Base-by-base conservation (phyloP, 805 yeast genomes). In the Danielia reshetovae region DNA sequence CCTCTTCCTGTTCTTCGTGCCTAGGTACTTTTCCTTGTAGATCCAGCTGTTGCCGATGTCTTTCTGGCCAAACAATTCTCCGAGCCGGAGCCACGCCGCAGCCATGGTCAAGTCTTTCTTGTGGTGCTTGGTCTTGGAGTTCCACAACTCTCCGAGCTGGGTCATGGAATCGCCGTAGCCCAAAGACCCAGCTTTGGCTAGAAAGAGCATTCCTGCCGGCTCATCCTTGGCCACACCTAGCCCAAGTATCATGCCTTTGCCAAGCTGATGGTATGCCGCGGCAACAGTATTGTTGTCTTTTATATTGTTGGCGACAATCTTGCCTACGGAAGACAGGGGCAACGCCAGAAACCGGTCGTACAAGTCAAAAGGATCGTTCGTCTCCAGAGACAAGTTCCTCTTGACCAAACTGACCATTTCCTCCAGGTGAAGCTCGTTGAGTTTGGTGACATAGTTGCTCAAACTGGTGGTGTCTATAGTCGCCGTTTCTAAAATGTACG, bases 11-110 rank as follows among this genome's bases (percentile, higher is more conserved):
- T 36, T 39, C 32, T 35, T 38, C 27, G 26, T 43, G 21, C 35
- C 41, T 40, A 40, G 54, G 49, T 83, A 82, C 61, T 81, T 82
- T 30, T 75, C 77, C 55, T 80, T 82, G 60, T 81, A 77, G 23
- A 82, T 80, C 90, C 90, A 83, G 40, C 79, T 74, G 38, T 81
- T 77, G 0, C 88, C 89, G 17, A 79, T 72, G 36, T 79, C 59
- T 43, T 68, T 72, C 15, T 72, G 72, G 3, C 88, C 88, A 43
- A 71, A 68, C 18, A 68, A 59, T 34, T 79, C 87, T 11, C 85
- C 82, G 21, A 76, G 58, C 27, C 89, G 65, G 38, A 76, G 72
- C 80, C 88, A 81, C 9, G 79, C 75, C 2, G 89, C 84, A 3
- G 90, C 85, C 48, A 73, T 62, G 29, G 59, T 55, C 31, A 70